Conservation (phyloP, 2,329 filamentous ascomycete genomes). For the Neofusicoccum ribis region DNA sequence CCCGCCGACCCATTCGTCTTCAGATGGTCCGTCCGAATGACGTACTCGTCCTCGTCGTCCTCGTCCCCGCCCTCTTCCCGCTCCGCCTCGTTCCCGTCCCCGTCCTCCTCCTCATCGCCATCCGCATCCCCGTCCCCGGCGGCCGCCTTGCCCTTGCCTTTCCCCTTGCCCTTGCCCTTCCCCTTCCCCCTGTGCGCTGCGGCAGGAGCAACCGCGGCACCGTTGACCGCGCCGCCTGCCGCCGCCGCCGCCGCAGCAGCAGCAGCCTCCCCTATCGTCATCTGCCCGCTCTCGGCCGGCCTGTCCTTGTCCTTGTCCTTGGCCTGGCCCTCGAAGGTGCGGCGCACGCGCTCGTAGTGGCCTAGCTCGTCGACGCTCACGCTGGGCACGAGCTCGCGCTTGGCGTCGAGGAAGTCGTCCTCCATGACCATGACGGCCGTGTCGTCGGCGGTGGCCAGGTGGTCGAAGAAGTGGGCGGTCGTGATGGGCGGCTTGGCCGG, state of each 20-base stretch:
- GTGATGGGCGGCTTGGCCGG: conserved; percentile 56
- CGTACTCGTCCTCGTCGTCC: conserved; percentile 41
- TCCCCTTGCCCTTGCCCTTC: conserved; percentile 24
- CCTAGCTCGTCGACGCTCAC: conserved; percentile 89
- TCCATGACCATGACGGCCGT: conserved; percentile 85
- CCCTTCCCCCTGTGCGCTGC: background rate
- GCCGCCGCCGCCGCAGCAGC: conserved; percentile 3
- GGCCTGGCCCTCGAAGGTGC: conserved; percentile 72
- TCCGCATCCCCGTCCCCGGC: background rate
- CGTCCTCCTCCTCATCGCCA: background rate
- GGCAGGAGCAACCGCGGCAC: background rate
- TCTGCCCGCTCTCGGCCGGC: conserved; percentile 23
- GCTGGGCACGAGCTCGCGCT: conserved; percentile 84
- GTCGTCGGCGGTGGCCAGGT: conserved; percentile 79
- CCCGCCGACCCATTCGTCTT: conserved; percentile 36
- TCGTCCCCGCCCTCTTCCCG: conserved; percentile 11
- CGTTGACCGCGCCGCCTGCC: background rate
- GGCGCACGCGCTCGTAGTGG: conserved; percentile 85
- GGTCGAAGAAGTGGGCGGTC: conserved; percentile 95
- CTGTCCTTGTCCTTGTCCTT: conserved; percentile 49
- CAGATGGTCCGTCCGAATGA: conserved; percentile 43
- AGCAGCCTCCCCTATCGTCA: background rate
- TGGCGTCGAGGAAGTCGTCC: conserved; percentile 80
- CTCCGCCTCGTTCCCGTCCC: background rate
- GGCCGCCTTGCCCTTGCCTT: conserved; percentile 12